Conservation (phyloP, 139 green algal genomes). For the Chlamydomonas urium region DNA sequence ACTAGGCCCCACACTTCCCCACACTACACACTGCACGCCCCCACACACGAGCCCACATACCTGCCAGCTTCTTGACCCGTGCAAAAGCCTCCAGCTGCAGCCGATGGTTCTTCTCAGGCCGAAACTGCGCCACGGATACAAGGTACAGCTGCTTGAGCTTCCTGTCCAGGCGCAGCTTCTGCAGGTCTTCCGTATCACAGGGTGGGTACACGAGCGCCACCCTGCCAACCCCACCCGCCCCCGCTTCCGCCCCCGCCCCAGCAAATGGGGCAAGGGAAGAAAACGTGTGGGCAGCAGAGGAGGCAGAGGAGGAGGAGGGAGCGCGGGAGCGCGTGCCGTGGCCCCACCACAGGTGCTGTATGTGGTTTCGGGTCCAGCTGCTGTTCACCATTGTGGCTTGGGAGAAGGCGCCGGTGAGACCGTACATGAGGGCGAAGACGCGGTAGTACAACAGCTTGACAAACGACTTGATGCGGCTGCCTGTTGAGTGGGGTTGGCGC, state of each 20-base stretch:
- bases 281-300: neutral
- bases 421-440: slow-evolving; percentile 71
- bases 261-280: neutral
- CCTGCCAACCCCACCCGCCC: neutral
- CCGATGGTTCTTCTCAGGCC: slow-evolving; percentile 89
- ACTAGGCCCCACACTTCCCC: neutral
- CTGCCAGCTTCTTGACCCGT: slow-evolving; percentile 4
- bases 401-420: slow-evolving; percentile 37
- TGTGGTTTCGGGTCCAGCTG: slow-evolving; percentile 88
- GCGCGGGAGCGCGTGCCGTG: neutral
- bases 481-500: too few species aligned
- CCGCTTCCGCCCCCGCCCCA: neutral
- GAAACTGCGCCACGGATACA: slow-evolving; percentile 89
- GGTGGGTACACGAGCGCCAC: slow-evolving; percentile 77
- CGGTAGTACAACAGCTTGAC: slow-evolving; percentile 90
- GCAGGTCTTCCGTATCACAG: slow-evolving; percentile 71
- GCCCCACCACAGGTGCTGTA: slow-evolving; percentile 72
- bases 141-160: slow-evolving; percentile 73
- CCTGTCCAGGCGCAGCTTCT: slow-evolving; percentile 75
- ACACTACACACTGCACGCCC: too few species aligned
- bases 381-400: slow-evolving; percentile 87
- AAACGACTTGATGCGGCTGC: slow-evolving; percentile 34
- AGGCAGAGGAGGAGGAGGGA: neutral
- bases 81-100: slow-evolving; percentile 63
- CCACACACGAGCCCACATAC: neutral